These are phyloP conservation scores for Byssothecium circinans DNA, from an alignment of 2,329 filamentous ascomycete genomes.

Conservation along the genomic window DNA sequence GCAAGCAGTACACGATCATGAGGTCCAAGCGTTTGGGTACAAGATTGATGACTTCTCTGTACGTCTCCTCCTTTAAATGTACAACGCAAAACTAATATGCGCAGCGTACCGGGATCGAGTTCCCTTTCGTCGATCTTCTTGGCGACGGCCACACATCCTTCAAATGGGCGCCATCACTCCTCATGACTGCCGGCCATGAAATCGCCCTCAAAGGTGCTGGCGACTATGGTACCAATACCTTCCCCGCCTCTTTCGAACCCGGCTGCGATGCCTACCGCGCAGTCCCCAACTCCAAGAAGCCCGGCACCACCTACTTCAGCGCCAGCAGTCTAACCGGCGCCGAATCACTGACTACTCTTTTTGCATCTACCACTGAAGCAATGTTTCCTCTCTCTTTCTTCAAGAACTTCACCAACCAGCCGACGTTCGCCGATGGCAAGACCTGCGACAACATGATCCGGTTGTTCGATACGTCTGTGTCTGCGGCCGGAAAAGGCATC, in stretches of 20 bases:
- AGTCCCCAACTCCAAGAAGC: constrained; percentile 23
- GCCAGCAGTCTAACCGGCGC: constrained; percentile 21
- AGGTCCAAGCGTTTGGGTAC: constrained; percentile 50
- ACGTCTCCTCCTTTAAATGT: constrained; percentile 24
- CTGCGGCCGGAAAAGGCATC: constrained; percentile 34
- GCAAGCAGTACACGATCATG: constrained; percentile 56
- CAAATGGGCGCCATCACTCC: constrained; percentile 52
- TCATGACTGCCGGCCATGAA: constrained; percentile 50
- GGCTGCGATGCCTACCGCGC: constrained; percentile 54
- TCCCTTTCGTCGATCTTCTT: constrained; percentile 59
- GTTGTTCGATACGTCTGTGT: constrained; percentile 51
- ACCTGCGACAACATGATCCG: constrained; percentile 51
- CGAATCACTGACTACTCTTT: constrained; percentile 21
- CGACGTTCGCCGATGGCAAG: constrained; percentile 48
- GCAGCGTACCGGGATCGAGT: constrained; percentile 56
- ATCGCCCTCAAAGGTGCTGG: constrained; percentile 50
- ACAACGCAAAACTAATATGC: constrained; percentile 16
- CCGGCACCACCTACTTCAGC: constrained; percentile 25
- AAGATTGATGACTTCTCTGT: constrained; percentile 54
- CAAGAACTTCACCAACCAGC: constrained; percentile 59
- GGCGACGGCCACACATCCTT: constrained; percentile 56
- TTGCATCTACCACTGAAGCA: constrained; percentile 11
- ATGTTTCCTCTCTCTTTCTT: constrained; percentile 50
- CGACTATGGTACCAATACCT: constrained; percentile 52
- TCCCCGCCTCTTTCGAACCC: constrained; percentile 51